These are phyloP conservation scores for Cucurbita ficifolia DNA, from an alignment of 306 rosid genomes.

Conservation along the genomic window DNA sequence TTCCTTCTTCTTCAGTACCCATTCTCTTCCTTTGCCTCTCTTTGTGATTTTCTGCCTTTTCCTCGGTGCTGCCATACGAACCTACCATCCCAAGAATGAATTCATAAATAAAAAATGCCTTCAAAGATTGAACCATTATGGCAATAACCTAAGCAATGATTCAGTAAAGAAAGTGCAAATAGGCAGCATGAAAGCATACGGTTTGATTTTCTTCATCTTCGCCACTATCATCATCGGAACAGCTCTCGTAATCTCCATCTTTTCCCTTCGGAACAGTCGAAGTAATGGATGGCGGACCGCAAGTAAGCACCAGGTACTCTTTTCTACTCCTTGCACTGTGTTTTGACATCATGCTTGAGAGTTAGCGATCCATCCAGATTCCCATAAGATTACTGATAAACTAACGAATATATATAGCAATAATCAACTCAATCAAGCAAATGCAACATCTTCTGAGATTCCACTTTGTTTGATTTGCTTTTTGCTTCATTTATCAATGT, in stretches of 20 bases:
- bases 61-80: constrained; percentile 52
- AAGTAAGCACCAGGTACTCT: constrained; percentile 79
- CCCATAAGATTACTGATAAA: background rate
- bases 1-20: constrained; percentile 81
- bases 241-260: constrained; percentile 44
- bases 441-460: background rate
- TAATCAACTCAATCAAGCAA: background rate
- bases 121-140: too few relatives aligned
- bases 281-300: constrained; percentile 45
- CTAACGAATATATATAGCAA: background rate
- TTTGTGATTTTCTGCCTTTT: constrained; percentile 50
- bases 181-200: constrained; percentile 22
- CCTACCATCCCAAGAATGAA: constrained; percentile 15
- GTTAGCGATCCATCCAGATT: constrained; percentile 6
- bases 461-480: background rate
- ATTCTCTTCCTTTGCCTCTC: constrained; percentile 58
- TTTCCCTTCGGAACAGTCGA: constrained; percentile 32
- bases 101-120: too few relatives aligned
- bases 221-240: constrained; percentile 37
- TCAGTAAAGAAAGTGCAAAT: background rate
- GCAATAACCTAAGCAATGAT: too few relatives aligned
- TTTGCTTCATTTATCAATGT: background rate
- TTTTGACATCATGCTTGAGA: constrained; percentile 6
- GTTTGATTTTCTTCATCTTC: constrained; percentile 61
- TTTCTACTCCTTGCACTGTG: constrained; percentile 65